Evolutionary conservation across 805 yeast genomes (phyloP), one percentile per base, ranked within the genome.

Genomic region (Hagleromyces aurorensis): DNA sequence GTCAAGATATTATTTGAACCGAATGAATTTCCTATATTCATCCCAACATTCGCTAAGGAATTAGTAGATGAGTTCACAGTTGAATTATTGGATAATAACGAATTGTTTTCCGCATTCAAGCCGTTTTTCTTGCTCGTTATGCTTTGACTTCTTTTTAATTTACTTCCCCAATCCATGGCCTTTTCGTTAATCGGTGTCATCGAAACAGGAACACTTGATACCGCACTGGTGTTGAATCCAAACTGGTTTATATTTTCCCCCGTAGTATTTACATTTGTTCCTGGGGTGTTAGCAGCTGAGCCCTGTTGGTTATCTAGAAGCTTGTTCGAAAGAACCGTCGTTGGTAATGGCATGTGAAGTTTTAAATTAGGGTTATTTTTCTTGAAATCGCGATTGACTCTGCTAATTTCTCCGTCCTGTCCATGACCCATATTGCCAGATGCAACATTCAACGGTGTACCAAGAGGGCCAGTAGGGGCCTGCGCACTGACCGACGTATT

Each of bases 141-240:
- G 27, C 54, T 48, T 8, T 40, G 48, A 6, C 46, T 41, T 27
- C 51, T 43, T 29, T 41, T 48, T 1, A 44, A 19, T 23, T 43
- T 42, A 20, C 29, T 34, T 6, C 46, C 43, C 25, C 48, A 42
- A 38, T 49, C 55, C 22, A 43, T 49, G 21, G 59, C 51, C 32
- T 63, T 75, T 42, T 82, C 93, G 2, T 83, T 69, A 4, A 81
- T 74, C 2, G 91, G 93, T 0, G 93, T 82, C 91, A 82, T 81
- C 0, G 83, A 72, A 43, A 75, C 60, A 1, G 83, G 75, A 3
- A 69, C 51, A 32, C 59, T 56, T 6, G 67, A 61, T 3, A 70
- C 64, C 18, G 65, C 67, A 10, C 69, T 55, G 1, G 75, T 68
- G 48, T 74, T 67, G 44, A 75, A 64, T 29, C 87, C 82, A 63